Conservation (phyloP, 2,329 filamentous ascomycete genomes). For the Periconia macrospinosa region DNA sequence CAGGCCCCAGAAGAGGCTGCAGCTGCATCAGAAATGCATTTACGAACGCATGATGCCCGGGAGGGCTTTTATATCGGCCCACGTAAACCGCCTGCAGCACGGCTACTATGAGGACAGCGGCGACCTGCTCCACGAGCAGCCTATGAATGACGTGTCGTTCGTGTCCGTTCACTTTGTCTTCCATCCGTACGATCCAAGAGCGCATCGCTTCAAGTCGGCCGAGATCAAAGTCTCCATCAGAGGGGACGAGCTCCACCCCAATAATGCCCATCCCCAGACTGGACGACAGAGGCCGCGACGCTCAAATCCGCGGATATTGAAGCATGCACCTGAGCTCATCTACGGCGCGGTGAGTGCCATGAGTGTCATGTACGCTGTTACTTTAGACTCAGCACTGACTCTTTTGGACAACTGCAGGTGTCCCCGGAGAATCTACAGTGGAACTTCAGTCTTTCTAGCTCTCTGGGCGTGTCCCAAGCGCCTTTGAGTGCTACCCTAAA, state of each 20-base stretch:
- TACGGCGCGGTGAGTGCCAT: slow-evolving; percentile 44
- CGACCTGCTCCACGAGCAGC: slow-evolving; percentile 45
- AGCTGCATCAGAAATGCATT: slow-evolving; percentile 45
- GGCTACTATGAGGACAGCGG: slow-evolving; percentile 47
- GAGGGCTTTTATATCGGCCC: slow-evolving; percentile 52
- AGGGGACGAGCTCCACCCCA: slow-evolving; percentile 17
- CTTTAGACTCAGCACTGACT: background rate
- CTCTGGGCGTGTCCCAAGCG: slow-evolving; percentile 50
- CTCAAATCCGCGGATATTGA: slow-evolving; percentile 48
- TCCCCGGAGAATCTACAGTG: slow-evolving; percentile 53
- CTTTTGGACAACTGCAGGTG: background rate
- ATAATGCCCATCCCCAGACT: background rate
- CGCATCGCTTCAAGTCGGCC: slow-evolving; percentile 53
- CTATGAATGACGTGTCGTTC: slow-evolving; percentile 51
- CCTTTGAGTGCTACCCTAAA: slow-evolving; percentile 47
- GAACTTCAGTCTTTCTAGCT: slow-evolving; percentile 52
- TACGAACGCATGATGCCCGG: slow-evolving; percentile 54
- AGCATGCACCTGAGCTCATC: slow-evolving; percentile 55
- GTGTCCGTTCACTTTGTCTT: slow-evolving; percentile 55
- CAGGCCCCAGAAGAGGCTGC: slow-evolving; percentile 25
- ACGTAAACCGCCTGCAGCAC: slow-evolving; percentile 54
- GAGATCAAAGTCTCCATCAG: slow-evolving; percentile 47
- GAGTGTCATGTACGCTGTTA: background rate
- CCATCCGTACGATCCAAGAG: slow-evolving; percentile 46
- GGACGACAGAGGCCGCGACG: slow-evolving; percentile 17